A percentile compares a stretch with the other conserved stretches of the same genome.
Conservation (phyloP, 345 rosid species). For the Nephelium lappaceum region DNA sequence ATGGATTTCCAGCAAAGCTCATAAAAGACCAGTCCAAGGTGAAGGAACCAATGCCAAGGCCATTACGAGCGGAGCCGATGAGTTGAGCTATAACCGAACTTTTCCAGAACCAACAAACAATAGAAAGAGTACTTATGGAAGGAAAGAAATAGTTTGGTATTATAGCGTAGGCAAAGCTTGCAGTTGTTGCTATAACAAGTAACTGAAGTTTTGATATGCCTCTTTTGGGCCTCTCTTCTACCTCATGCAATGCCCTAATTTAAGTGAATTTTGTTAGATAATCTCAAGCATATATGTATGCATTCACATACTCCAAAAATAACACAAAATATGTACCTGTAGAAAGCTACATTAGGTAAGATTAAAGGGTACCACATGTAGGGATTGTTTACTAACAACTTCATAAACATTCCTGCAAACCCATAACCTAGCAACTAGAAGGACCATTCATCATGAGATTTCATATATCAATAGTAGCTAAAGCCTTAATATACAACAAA, state of each 20-base stretch:
- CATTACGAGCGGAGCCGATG: constrained; percentile 4
- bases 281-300: background rate
- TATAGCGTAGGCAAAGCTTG: constrained; percentile 33
- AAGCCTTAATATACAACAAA: too few relatives aligned
- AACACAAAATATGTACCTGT: constrained; percentile 5
- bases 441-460: too few relatives aligned
- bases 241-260: constrained; percentile 34
- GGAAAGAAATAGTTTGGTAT: constrained; percentile 35
- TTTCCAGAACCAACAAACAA: too few relatives aligned
- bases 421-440: constrained; percentile 30
- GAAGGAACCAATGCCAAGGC: constrained; percentile 19
- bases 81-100: background rate
- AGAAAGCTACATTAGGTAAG: constrained; percentile 37
- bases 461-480: background rate
- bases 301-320: background rate
- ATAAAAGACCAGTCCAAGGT: constrained; percentile 6
- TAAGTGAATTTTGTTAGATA: too few relatives aligned
- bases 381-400: constrained; percentile 7
- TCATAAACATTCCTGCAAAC: too few relatives aligned
- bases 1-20: background rate
- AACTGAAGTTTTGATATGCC: constrained; percentile 25
- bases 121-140: constrained; percentile 16
- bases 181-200: constrained; percentile 22
- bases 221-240: too few relatives aligned
- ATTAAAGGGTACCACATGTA: constrained; percentile 41